Evolutionary conservation across 164 flowering plant species (phyloP).

Genomic region (Piper betle): DNA sequence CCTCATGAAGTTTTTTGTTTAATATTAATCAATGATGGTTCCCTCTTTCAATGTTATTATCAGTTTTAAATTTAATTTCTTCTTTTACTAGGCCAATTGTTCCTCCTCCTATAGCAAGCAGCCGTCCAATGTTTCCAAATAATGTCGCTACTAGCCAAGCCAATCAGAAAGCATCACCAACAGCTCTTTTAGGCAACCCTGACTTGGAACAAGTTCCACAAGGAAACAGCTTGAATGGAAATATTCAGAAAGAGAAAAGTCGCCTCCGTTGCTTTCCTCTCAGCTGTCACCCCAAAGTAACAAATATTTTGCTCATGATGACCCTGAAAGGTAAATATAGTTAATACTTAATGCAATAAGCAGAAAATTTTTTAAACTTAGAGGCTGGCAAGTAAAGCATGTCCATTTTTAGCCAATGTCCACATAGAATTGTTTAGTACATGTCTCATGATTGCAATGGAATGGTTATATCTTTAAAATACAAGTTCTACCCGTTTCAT

Average conservation of each 20-base stretch:
- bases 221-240: conserved; percentile 9
- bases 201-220: conserved; percentile 10
- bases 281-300: conserved; percentile 20
- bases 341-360: too few species aligned
- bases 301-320: conserved; percentile 22
- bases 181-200: conserved; percentile 4
- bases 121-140: conserved; percentile 16
- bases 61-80: not conserved
- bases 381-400: not conserved
- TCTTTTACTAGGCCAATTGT: conserved; percentile 22
- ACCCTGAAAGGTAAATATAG: conserved; percentile 18
- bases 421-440: too few species aligned
- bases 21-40: not conserved
- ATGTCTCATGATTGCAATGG: too few species aligned
- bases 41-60: not conserved
- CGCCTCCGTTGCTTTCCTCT: conserved; percentile 33
- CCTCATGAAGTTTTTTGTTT: not conserved
- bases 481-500: too few species aligned
- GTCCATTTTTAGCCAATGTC: not conserved
- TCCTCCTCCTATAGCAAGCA: conserved; percentile 16
- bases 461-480: too few species aligned
- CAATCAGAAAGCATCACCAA: conserved; percentile 14
- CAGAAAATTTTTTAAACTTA: too few species aligned
- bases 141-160: conserved; percentile 18
- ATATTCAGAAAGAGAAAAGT: conserved; percentile 46